A percentile compares a stretch with the other conserved stretches of the same genome.
These are phyloP conservation scores for Adansonia madagascariensis DNA, from an alignment of 441 rosid genomes.

Conservation along the genomic window DNA sequence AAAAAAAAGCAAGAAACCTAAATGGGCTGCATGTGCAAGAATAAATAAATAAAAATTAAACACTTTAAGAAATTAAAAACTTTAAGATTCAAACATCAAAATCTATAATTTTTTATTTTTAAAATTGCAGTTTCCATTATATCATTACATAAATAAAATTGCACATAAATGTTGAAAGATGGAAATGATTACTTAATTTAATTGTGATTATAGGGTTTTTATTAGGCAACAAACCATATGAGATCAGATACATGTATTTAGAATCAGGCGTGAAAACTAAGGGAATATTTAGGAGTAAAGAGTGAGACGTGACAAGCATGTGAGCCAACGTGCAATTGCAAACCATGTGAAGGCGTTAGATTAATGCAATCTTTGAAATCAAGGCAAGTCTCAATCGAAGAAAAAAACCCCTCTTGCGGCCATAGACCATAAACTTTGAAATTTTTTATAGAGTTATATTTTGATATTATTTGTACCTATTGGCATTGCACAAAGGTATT, in stretches of 20 bases:
- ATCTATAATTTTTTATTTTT: too few relatives aligned
- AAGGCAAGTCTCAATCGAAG: conserved; percentile 21
- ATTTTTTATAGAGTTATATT: neutral
- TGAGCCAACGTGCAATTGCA: conserved; percentile 56
- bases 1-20: neutral
- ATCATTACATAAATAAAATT: neutral
- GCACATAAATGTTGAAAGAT: neutral
- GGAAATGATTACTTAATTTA: neutral
- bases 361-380: conserved; percentile 17
- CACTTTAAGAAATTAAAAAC: neutral
- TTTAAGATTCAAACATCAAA: too few relatives aligned
- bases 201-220: conserved; percentile 1
- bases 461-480: conserved; percentile 33
- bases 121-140: too few relatives aligned
- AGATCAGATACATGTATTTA: conserved; percentile 37
- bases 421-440: neutral
- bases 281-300: conserved; percentile 43
- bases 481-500: conserved; percentile 17
- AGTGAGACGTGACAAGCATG: conserved; percentile 46
- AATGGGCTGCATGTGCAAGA: conserved; percentile 29
- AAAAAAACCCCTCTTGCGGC: neutral
- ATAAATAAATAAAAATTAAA: neutral
- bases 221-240: conserved; percentile 30
- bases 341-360: conserved; percentile 56
- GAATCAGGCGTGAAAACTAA: neutral